Evolutionary conservation across 2,329 filamentous ascomycete species (phyloP).

Genomic region (Podosphaera fusca): DNA sequence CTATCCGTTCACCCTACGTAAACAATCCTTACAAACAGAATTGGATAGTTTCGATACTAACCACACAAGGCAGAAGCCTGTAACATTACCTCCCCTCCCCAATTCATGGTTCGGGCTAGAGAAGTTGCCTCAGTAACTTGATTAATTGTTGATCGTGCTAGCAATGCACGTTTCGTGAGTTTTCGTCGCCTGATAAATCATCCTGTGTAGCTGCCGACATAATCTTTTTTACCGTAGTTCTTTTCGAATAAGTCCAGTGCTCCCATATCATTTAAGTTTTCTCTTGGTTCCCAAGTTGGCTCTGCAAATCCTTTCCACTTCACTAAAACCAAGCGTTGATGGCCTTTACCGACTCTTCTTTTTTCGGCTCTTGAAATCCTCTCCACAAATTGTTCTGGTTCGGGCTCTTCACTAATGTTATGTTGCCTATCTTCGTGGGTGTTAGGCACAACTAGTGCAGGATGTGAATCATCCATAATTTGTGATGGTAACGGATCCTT

Average conservation of each 20-base stretch:
- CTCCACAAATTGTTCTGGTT: background rate
- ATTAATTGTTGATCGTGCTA: background rate
- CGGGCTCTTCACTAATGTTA: too few species aligned
- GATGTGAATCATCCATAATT: background rate
- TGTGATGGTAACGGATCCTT: background rate
- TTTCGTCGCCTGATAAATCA: background rate
- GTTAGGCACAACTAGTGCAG: background rate
- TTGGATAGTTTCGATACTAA: too few species aligned
- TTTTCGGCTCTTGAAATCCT: background rate
- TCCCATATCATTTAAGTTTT: too few species aligned
- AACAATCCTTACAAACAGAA: background rate
- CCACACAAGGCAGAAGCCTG: background rate
- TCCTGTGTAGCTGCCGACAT: background rate
- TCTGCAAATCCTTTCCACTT: background rate
- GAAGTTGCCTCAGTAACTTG: background rate
- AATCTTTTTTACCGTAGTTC: background rate
- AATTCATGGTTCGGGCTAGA: background rate
- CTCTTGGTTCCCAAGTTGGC: too few species aligned
- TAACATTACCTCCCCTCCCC: background rate
- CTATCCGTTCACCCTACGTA: background rate
- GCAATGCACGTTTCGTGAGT: background rate
- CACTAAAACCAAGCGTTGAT: background rate
- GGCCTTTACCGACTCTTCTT: background rate
- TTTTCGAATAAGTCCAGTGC: too few species aligned
- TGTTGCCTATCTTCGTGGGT: too few species aligned